These are phyloP conservation scores for Ascochyta pisi DNA, from an alignment of 2,329 filamentous ascomycete species.

Conservation along the genomic window DNA sequence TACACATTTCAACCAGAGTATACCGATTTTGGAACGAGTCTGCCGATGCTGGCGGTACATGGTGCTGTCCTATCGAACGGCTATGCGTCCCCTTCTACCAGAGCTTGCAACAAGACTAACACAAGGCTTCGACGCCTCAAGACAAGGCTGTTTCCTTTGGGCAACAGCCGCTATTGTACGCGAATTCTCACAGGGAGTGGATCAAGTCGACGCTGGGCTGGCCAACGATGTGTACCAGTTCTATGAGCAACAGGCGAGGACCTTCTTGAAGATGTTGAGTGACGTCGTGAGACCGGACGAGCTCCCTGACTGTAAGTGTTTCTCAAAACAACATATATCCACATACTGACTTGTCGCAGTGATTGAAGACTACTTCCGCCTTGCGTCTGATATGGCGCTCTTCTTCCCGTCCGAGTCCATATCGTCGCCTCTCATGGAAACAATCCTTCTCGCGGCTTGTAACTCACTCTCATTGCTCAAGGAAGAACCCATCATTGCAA, in stretches of 20 bases:
- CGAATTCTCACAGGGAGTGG: constrained; percentile 90
- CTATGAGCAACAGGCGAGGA: constrained; percentile 90
- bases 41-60: constrained; percentile 97
- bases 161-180: constrained; percentile 92
- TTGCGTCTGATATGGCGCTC: constrained; percentile 87
- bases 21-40: constrained; percentile 89
- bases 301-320: constrained; percentile 68
- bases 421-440: constrained; percentile 76
- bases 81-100: constrained; percentile 83
- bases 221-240: constrained; percentile 90
- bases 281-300: constrained; percentile 75
- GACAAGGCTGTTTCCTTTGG: constrained; percentile 98
- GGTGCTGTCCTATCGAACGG: constrained; percentile 92
- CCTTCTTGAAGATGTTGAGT: constrained; percentile 87
- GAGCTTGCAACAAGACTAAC: constrained; percentile 88
- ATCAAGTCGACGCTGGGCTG: constrained; percentile 81
- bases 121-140: constrained; percentile 80
- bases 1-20: constrained; percentile 83
- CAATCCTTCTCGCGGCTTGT: constrained; percentile 86
- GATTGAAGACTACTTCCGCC: constrained; percentile 95
- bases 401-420: constrained; percentile 90
- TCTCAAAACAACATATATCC: constrained; percentile 6
- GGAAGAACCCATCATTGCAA: constrained; percentile 87
- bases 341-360: constrained; percentile 55
- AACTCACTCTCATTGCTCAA: constrained; percentile 89